These are phyloP conservation scores for Monosporascus sp. DNA, from an alignment of 2,329 filamentous ascomycete genomes.

Conservation along the genomic window DNA sequence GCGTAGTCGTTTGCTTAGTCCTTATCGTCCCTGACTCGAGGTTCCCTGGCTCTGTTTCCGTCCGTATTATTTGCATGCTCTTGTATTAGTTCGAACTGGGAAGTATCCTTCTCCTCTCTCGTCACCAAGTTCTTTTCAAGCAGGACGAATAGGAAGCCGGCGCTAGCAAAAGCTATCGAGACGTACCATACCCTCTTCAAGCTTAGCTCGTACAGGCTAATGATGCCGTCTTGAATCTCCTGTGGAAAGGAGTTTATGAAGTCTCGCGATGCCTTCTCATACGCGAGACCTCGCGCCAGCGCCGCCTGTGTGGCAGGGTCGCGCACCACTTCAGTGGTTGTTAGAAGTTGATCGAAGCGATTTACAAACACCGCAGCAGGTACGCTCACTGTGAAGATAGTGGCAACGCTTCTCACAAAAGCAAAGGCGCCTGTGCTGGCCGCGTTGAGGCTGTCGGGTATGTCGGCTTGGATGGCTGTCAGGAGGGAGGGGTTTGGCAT, in stretches of 20 bases:
- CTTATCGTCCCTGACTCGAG: no score
- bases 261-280: background rate
- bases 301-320: background rate
- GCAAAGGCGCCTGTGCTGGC: conserved; percentile 29
- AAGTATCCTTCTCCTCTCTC: background rate
- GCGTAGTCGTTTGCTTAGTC: no score
- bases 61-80: no score
- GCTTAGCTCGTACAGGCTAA: background rate
- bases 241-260: background rate
- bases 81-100: no score
- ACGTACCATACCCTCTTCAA: background rate
- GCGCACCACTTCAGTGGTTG: background rate
- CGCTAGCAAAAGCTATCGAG: background rate
- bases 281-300: background rate
- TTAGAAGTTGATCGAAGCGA: background rate
- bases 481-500: conserved; percentile 32
- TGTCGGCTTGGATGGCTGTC: conserved; percentile 31
- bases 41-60: no score
- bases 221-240: background rate
- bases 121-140: background rate
- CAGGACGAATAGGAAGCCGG: background rate
- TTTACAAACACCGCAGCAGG: conserved; percentile 29
- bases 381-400: conserved; percentile 35
- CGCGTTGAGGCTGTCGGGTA: conserved; percentile 22
- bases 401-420: conserved; percentile 36